Percentiles rank a stretch among this genome's conserved stretches.
These are phyloP conservation scores for Pholiota microspora DNA, from an alignment of 768 basidiomycete species.

Conservation along the genomic window DNA sequence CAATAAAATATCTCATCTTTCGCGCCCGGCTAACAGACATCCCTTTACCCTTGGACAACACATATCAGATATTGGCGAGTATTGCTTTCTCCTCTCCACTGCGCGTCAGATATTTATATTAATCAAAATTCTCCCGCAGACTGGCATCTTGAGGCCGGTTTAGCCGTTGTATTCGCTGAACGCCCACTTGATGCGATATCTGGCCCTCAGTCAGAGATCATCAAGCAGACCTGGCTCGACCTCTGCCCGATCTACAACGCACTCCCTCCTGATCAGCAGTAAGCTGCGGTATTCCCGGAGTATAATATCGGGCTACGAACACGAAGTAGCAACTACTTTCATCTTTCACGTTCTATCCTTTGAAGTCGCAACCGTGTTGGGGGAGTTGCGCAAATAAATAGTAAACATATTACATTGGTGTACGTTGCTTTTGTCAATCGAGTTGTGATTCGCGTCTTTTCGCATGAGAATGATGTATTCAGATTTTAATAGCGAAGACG, in stretches of 20 bases:
- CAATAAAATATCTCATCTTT: not conserved
- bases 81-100: constrained; percentile 22
- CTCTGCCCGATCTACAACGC: constrained; percentile 35
- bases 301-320: too few species aligned
- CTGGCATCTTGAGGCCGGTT: constrained; percentile 25
- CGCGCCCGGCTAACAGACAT: not conserved
- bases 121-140: constrained; percentile 1
- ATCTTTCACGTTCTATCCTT: not conserved
- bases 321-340: too few species aligned
- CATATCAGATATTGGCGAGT: not conserved
- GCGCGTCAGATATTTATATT: constrained; percentile 29
- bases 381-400: not conserved
- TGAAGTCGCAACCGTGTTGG: not conserved
- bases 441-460: too few species aligned
- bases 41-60: not conserved
- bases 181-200: constrained; percentile 23
- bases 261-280: constrained; percentile 14
- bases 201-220: constrained; percentile 23
- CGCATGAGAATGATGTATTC: too few species aligned
- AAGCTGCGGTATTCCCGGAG: too few species aligned
- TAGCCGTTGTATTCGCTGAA: constrained; percentile 41
- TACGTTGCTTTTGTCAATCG: not conserved
- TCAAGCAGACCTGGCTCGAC: constrained; percentile 28
- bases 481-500: too few species aligned
- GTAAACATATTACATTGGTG: not conserved